These are phyloP conservation scores for Tuber melanosporum DNA, from an alignment of 495 filamentous ascomycete genomes.

Conservation along the genomic window DNA sequence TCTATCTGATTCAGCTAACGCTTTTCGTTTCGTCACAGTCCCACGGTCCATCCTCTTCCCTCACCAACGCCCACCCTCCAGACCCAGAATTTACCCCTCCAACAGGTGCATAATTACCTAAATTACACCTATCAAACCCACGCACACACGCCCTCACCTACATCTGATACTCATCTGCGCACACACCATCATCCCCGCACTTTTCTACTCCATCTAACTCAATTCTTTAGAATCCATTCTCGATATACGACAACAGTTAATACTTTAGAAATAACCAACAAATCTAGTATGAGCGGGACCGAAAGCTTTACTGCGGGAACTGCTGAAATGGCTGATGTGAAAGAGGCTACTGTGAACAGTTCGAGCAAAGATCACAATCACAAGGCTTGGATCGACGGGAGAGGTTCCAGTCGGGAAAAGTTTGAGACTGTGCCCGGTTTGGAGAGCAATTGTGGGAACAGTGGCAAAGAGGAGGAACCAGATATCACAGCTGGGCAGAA, in stretches of 20 bases:
- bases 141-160: neutral
- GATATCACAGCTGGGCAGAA: constrained; percentile 75
- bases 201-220: neutral
- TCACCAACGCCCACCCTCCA: neutral
- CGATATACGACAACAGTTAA: neutral
- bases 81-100: neutral
- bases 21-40: neutral
- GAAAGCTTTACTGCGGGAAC: neutral
- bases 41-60: too few relatives aligned
- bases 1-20: neutral
- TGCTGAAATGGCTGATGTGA: neutral
- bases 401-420: neutral
- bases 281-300: neutral
- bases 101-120: neutral
- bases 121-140: neutral
- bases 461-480: constrained; percentile 43
- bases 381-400: neutral
- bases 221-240: neutral
- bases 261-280: neutral
- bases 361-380: neutral
- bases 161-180: neutral
- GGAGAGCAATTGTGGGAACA: neutral
- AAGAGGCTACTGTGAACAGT: neutral
- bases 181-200: neutral
- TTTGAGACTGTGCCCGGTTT: neutral